Conservation (phyloP, 345 rosid genomes). For the Salix dunnii region DNA sequence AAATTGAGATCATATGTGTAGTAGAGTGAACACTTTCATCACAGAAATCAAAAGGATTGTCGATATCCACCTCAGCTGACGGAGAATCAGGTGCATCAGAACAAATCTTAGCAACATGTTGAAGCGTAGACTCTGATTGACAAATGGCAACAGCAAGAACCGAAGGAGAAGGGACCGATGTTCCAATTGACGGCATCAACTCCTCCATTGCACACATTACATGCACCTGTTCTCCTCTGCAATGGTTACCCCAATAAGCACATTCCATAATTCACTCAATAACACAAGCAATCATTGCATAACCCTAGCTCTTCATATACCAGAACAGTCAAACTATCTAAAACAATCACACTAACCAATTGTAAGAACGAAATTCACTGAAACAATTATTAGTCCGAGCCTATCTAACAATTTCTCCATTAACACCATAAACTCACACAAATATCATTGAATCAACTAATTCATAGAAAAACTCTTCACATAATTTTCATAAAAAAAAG, state of each 20-base stretch:
- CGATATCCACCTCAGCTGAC: constrained; percentile 52
- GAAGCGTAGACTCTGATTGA: constrained; percentile 75
- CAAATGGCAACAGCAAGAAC: constrained; percentile 58
- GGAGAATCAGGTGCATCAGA: constrained; percentile 48
- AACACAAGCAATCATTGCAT: no score
- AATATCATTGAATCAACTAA: no score
- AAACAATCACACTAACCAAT: no score
- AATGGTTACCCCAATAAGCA: constrained; percentile 28
- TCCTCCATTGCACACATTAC: constrained; percentile 79
- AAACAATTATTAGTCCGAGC: no score
- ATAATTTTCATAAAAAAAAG: no score
- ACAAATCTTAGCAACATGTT: constrained; percentile 64
- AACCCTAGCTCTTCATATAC: no score
- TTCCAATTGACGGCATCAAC: constrained; percentile 82
- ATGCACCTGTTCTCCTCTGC: constrained; percentile 90
- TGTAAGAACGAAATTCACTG: no score
- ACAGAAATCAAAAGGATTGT: constrained; percentile 81
- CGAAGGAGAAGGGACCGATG: constrained; percentile 72
- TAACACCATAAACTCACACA: no score
- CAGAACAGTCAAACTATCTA: neutral
- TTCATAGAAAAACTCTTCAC: no score
- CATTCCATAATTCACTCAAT: constrained; percentile 8
- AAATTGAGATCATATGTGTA: constrained; percentile 71
- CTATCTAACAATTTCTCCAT: no score
- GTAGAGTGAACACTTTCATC: constrained; percentile 69